Evolutionary conservation across 2,329 filamentous ascomycete species (phyloP), one percentile per base, ranked within the genome.

Genomic region (Hirsutella rhossiliensis): DNA sequence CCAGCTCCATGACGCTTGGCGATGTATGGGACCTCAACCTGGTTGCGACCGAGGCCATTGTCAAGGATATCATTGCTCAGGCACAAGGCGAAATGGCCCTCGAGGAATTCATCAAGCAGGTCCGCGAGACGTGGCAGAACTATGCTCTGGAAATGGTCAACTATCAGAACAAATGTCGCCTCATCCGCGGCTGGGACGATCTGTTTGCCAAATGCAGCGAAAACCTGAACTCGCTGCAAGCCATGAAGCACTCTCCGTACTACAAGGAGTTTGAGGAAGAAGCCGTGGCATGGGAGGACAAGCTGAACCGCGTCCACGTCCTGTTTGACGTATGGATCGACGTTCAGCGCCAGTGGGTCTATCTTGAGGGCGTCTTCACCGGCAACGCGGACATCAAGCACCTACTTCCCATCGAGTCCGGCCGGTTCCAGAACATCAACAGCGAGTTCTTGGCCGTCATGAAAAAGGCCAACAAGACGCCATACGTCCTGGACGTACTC

Each of bases 301-400:
- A 94, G 62, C 75, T 99, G 23, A 99, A 97, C 62, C 81, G 92
- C 39, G 88, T 98, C 3, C 92, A 98, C 60, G 87, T 98, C 15
- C 75, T 98, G 11, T 98, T 99, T 57, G 92, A 99, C 62, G 89
- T 98, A 15, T 99, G 94, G 94, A 98, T 98, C 55, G 94, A 98
- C 65, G 94, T 99, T n/a, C 92, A 99, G 63, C 84, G 94, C 48
- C 92, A 98, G 67, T 99, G 92, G 92, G 92, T 98, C 8, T 99
- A 99, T 62, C 78, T 99, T 5, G 94, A 99, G 66, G 92, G 92
- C 52, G 92, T 99, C 30, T 99, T 99, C 61, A 96, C 90, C 1
- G 92, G 92, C 47, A 99, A 98, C 59, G 90, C 87, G 34, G 92
- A 99, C 58, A 98, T 99, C 71, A 98, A 97, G 66, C 90, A 97